These are phyloP conservation scores for Sclerotinia borealis DNA, from an alignment of 2,329 filamentous ascomycete species.

Conservation along the genomic window DNA sequence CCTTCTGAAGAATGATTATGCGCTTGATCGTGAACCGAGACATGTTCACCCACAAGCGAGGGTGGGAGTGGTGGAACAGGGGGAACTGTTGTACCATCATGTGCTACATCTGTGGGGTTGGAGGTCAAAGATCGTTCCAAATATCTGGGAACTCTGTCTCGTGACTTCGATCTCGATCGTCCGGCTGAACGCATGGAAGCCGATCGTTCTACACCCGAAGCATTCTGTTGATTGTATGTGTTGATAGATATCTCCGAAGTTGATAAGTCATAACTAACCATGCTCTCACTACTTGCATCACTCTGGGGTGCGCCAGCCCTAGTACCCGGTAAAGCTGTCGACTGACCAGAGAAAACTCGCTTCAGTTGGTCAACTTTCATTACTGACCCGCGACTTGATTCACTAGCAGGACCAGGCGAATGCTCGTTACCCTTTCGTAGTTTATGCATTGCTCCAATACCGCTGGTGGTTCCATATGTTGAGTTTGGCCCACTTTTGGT, in stretches of 20 bases:
- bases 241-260: constrained; percentile 63
- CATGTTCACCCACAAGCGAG: constrained; percentile 20
- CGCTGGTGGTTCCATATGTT: constrained; percentile 29
- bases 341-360: constrained; percentile 51
- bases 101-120: constrained; percentile 19
- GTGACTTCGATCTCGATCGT: constrained; percentile 29
- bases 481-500: constrained; percentile 27
- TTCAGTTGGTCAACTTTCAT: constrained; percentile 60
- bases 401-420: constrained; percentile 39
- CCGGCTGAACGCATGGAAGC: constrained; percentile 26
- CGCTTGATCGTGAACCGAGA: constrained; percentile 24
- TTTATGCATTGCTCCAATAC: constrained; percentile 37
- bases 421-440: constrained; percentile 49
- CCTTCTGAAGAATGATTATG: constrained; percentile 19
- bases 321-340: constrained; percentile 32
- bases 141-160: constrained; percentile 23
- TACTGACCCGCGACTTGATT: constrained; percentile 44
- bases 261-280: constrained; percentile 64
- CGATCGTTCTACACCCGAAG: constrained; percentile 22
- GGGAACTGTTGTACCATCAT: constrained; percentile 26
- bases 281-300: constrained; percentile 56
- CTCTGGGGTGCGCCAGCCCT: constrained; percentile 41
- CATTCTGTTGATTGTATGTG: constrained; percentile 16
- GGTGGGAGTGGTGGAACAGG: constrained; percentile 31
- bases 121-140: constrained; percentile 25